Evolutionary conservation across 441 rosid species (phyloP).

Genomic region (Rhodomyrtus psidioides): DNA sequence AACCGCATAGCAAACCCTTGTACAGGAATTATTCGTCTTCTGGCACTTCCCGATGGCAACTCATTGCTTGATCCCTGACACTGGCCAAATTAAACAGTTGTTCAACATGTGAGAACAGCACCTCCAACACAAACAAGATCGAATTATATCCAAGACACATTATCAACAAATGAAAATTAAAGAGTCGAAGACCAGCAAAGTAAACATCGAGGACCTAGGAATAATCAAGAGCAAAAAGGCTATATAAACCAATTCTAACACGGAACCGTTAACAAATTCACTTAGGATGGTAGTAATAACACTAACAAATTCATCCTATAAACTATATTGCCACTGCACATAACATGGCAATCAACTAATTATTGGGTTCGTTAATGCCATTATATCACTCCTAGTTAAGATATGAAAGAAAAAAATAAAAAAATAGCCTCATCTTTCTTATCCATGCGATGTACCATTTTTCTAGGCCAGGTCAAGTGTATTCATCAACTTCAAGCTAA

Average conservation of each 20-base stretch:
- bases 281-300: not conserved
- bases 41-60: conserved; percentile 24
- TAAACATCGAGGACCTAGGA: not conserved
- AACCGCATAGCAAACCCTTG: conserved; percentile 78
- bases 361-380: not conserved
- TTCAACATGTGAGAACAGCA: not conserved
- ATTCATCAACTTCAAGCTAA: not conserved
- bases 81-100: conserved; percentile 1
- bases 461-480: not conserved
- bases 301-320: not conserved
- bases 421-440: not conserved
- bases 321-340: not conserved
- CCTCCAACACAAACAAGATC: not conserved
- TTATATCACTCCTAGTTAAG: not conserved
- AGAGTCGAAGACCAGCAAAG: not conserved
- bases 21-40: conserved; percentile 33
- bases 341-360: not conserved
- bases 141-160: not conserved
- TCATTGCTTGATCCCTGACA: conserved; percentile 50
- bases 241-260: not conserved
- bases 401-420: not conserved
- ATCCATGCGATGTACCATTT: not conserved
- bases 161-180: not conserved
- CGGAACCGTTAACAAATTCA: not conserved
- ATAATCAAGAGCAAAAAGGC: not conserved